Conservation (phyloP, 139 green algal genomes). For the Auxenochlorella protothecoides region DNA sequence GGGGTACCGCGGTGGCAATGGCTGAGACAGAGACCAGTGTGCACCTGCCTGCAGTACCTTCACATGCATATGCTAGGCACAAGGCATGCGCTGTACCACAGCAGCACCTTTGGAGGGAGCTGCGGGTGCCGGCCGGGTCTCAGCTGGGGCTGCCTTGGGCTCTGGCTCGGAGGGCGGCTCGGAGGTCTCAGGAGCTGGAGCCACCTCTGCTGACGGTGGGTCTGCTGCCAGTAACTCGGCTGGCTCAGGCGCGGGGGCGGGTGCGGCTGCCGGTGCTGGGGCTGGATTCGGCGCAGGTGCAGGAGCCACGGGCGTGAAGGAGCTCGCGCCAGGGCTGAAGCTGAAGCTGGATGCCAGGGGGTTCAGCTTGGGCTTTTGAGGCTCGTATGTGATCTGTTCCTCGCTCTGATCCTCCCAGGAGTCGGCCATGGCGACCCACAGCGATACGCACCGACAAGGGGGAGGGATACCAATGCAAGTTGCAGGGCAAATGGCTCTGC, state of each 20-base stretch:
- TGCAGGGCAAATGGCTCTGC: too few species aligned
- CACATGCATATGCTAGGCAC: too few species aligned
- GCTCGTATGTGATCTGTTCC: neutral
- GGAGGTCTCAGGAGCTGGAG: neutral
- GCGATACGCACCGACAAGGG: too few species aligned
- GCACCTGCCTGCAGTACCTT: too few species aligned
- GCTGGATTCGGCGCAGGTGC: slow-evolving; percentile 4
- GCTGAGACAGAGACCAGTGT: too few species aligned
- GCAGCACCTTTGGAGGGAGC: too few species aligned
- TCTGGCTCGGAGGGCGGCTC: too few species aligned
- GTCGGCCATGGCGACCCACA: slow-evolving; percentile 2
- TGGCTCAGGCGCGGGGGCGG: neutral
- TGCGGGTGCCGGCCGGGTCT: too few species aligned
- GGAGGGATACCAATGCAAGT: too few species aligned
- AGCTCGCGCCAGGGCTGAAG: slow-evolving; percentile 49
- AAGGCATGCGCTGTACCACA: too few species aligned
- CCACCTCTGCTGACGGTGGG: slow-evolving; percentile 1
- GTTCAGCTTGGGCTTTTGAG: slow-evolving; percentile 23
- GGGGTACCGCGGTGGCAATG: neutral
- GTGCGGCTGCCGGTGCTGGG: slow-evolving; percentile 6
- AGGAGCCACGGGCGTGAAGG: slow-evolving; percentile 25
- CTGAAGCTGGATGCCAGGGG: slow-evolving; percentile 41
- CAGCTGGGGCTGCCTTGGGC: too few species aligned
- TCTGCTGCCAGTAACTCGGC: neutral
- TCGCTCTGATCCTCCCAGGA: slow-evolving; percentile 33